phyloP scores from a whole-genome alignment of 805 yeast genomes.

The Zygoascus biomembranicola region DNA sequence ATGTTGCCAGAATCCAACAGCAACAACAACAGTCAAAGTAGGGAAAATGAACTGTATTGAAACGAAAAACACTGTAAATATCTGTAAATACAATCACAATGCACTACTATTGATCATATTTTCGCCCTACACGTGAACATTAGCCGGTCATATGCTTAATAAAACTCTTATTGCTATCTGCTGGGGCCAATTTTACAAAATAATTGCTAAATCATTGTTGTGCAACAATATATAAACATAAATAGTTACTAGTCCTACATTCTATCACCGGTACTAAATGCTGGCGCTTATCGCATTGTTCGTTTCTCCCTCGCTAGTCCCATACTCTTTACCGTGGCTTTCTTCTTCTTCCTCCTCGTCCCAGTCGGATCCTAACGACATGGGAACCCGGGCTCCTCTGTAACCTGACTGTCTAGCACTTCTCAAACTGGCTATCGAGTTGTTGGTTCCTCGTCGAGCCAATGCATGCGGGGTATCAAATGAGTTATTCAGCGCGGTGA shows the following conservation, averaged over 20 bases:
- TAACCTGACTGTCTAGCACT: background rate
- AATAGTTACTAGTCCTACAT: background rate
- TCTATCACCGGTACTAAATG: background rate
- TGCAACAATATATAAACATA: background rate
- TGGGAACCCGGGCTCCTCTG: background rate
- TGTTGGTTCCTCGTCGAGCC: background rate
- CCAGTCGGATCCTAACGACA: background rate
- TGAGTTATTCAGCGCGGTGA: background rate
- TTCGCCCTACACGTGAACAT: too few relatives aligned
- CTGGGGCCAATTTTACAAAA: too few relatives aligned
- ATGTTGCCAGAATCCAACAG: conserved; percentile 61
- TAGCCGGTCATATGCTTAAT: too few relatives aligned
- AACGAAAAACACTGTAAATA: background rate
- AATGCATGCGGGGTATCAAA: background rate
- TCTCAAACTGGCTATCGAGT: background rate
- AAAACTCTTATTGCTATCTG: too few relatives aligned
- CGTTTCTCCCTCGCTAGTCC: conserved; percentile 2
- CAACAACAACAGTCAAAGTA: conserved; percentile 1
- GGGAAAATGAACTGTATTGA: background rate
- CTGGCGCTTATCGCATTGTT: background rate
- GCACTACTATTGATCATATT: too few relatives aligned
- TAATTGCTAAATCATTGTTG: too few relatives aligned
- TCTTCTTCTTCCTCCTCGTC: conserved; percentile 4
- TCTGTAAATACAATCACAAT: background rate
- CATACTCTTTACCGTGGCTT: background rate